These are phyloP conservation scores for Caloboletus firmus DNA, from an alignment of 1,284 basidiomycete species.

Conservation along the genomic window DNA sequence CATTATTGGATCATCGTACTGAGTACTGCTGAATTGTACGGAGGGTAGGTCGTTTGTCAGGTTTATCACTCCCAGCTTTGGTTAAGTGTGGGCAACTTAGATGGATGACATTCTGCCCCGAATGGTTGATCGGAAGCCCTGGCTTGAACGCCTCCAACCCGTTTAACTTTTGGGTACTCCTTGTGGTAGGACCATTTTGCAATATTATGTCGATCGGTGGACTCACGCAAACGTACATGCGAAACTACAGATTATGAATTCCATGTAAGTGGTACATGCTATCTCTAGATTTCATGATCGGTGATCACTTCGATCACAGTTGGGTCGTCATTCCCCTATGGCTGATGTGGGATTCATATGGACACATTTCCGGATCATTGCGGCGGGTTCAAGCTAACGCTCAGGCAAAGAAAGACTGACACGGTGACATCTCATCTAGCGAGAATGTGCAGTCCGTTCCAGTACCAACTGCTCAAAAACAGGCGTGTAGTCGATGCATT, in stretches of 20 bases:
- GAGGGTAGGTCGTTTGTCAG: constrained; percentile 50
- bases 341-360: constrained; percentile 76
- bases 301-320: constrained; percentile 40
- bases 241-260: constrained; percentile 67
- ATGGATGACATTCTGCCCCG: constrained; percentile 84
- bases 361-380: constrained; percentile 60
- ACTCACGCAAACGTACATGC: constrained; percentile 1
- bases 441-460: neutral
- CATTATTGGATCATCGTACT: constrained; percentile 81
- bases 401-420: constrained; percentile 42
- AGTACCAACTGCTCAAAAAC: neutral
- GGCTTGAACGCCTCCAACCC: constrained; percentile 69
- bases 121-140: constrained; percentile 77
- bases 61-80: neutral
- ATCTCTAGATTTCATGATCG: neutral
- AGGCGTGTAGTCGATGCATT: neutral
- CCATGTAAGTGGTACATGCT: constrained; percentile 52
- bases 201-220: neutral
- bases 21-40: constrained; percentile 74
- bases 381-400: constrained; percentile 42
- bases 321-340: constrained; percentile 77
- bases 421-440: neutral
- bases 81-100: constrained; percentile 34
- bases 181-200: constrained; percentile 40
- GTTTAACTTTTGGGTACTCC: constrained; percentile 57